These are phyloP conservation scores for Dalbergia cultrata DNA, from an alignment of 306 rosid genomes.

Conservation along the genomic window DNA sequence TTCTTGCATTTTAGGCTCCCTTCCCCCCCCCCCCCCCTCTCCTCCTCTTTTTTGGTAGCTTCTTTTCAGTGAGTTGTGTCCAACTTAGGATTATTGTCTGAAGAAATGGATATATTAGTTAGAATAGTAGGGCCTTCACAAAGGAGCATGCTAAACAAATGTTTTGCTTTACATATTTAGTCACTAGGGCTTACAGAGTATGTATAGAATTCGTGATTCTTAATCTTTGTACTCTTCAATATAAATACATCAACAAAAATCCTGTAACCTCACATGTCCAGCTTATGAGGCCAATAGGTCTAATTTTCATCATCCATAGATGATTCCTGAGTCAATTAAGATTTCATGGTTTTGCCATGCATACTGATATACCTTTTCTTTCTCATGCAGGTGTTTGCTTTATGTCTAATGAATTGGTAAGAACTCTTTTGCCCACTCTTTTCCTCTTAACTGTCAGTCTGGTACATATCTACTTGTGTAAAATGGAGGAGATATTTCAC, in stretches of 20 bases:
- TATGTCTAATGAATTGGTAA: slow-evolving; percentile 97
- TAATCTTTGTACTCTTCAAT: slow-evolving; percentile 5
- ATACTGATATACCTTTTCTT: slow-evolving; percentile 51
- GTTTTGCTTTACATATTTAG: slow-evolving; percentile 16
- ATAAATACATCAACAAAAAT: slow-evolving; percentile 1
- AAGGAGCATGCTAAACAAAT: slow-evolving; percentile 3
- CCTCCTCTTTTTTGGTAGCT: no score
- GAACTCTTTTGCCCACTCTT: background rate
- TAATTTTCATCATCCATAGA: slow-evolving; percentile 22
- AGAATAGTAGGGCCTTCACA: background rate
- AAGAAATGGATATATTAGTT: slow-evolving; percentile 24
- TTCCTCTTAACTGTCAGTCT: slow-evolving; percentile 9
- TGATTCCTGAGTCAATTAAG: background rate
- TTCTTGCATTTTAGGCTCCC: background rate
- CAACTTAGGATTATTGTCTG: slow-evolving; percentile 27
- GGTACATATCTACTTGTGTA: slow-evolving; percentile 14
- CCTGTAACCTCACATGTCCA: slow-evolving; percentile 8
- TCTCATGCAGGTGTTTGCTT: slow-evolving; percentile 83
- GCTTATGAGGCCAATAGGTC: slow-evolving; percentile 18
- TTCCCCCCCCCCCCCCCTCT: no score
- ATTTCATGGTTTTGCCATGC: slow-evolving; percentile 3
- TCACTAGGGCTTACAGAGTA: slow-evolving; percentile 1
- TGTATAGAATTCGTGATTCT: slow-evolving; percentile 6
- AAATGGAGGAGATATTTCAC: slow-evolving; percentile 8
- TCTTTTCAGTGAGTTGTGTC: slow-evolving; percentile 29